Percentiles rank a stretch among this genome's conserved stretches.
These are phyloP conservation scores for Brachypodium distachyon DNA, from an alignment of 202 grass and related monocot genomes.

Conservation along the genomic window DNA sequence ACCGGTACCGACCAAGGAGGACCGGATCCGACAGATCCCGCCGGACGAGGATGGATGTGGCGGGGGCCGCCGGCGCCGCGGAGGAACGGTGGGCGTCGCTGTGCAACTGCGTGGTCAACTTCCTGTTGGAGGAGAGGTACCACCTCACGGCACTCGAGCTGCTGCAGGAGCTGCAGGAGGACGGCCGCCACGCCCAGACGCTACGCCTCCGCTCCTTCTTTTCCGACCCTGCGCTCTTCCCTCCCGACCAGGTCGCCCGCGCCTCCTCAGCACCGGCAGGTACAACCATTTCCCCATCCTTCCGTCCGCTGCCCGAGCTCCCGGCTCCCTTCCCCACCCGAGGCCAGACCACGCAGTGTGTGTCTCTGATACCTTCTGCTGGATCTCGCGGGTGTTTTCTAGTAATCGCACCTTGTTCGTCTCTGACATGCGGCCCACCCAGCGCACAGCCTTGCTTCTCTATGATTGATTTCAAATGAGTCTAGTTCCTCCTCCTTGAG, in stretches of 20 bases:
- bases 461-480: constrained; percentile 3
- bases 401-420: neutral
- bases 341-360: neutral
- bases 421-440: neutral
- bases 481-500: neutral
- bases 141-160: constrained; percentile 93
- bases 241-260: constrained; percentile 62
- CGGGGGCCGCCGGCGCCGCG: constrained; percentile 22
- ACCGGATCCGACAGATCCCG: neutral
- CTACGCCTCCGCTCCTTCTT: constrained; percentile 86
- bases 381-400: constrained; percentile 2
- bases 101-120: constrained; percentile 99
- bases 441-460: neutral
- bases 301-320: neutral
- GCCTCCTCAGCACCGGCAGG: constrained; percentile 43
- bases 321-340: neutral
- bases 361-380: neutral
- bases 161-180: constrained; percentile 86
- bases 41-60: constrained; percentile 7
- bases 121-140: constrained; percentile 88
- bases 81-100: constrained; percentile 77
- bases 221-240: constrained; percentile 54
- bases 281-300: constrained; percentile 13
- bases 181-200: constrained; percentile 75
- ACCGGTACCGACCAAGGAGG: too few species aligned